Evolutionary conservation across 495 filamentous ascomycete genomes (phyloP).

Genomic region (Extremus antarcticus): DNA sequence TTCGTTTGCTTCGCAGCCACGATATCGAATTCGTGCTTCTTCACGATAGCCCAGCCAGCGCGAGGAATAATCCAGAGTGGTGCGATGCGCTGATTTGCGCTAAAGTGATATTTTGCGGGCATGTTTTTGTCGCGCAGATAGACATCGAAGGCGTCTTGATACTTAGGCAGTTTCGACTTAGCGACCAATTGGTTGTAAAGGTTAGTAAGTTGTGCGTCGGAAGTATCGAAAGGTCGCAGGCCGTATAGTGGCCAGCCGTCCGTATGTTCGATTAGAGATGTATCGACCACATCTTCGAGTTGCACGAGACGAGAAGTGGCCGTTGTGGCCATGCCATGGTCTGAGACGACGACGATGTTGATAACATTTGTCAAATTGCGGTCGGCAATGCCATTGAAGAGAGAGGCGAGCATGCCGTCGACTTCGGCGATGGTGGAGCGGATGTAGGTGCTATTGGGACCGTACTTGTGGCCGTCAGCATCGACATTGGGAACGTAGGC

Average conservation of each 20-base stretch:
- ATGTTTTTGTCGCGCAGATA: slow-evolving; percentile 72
- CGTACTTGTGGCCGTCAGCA: slow-evolving; percentile 70
- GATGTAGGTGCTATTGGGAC: slow-evolving; percentile 90
- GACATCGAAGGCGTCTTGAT: slow-evolving; percentile 62
- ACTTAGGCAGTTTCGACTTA: slow-evolving; percentile 32
- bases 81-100: slow-evolving; percentile 73
- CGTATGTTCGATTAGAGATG: slow-evolving; percentile 61
- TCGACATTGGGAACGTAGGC: slow-evolving; percentile 93
- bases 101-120: slow-evolving; percentile 83
- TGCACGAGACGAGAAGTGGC: slow-evolving; percentile 73
- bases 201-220: slow-evolving; percentile 28
- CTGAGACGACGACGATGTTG: slow-evolving; percentile 95
- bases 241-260: slow-evolving; percentile 95
- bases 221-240: slow-evolving; percentile 63
- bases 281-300: slow-evolving; percentile 80
- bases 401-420: slow-evolving; percentile 62
- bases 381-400: slow-evolving; percentile 66
- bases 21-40: slow-evolving; percentile 64
- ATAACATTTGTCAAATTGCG: slow-evolving; percentile 81
- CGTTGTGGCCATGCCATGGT: slow-evolving; percentile 97
- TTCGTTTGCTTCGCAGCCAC: slow-evolving; percentile 48
- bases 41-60: slow-evolving; percentile 79
- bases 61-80: slow-evolving; percentile 89
- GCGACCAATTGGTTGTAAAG: slow-evolving; percentile 35
- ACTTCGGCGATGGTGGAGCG: slow-evolving; percentile 58